Conservation (phyloP, 1,139 yeast genomes). For the Diutina sp. region DNA sequence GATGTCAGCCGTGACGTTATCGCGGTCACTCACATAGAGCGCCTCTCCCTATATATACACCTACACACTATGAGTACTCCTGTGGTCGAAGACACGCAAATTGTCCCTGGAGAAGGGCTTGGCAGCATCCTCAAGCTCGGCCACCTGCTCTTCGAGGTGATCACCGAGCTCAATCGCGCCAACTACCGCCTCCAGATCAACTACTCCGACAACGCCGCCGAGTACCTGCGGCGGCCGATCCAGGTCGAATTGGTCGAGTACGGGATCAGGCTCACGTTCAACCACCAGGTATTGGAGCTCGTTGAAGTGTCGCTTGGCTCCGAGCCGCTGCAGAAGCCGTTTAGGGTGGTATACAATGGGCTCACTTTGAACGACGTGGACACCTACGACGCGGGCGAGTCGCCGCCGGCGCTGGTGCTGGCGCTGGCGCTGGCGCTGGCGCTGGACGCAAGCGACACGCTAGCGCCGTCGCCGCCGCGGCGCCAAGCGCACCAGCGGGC, state of each 20-base stretch:
- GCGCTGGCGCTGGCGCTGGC: background rate
- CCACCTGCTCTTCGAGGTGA: constrained; percentile 6
- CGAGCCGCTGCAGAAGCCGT: constrained; percentile 1
- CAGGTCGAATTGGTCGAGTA: constrained; percentile 16
- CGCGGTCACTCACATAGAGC: too few relatives aligned
- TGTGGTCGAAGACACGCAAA: background rate
- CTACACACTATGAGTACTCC: background rate
- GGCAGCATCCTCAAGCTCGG: constrained; percentile 4
- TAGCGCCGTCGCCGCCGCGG: background rate
- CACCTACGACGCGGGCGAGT: background rate
- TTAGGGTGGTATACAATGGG: constrained; percentile 21
- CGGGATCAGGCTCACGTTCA: constrained; percentile 29
- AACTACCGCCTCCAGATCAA: constrained; percentile 8
- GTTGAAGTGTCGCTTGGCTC: constrained; percentile 30
- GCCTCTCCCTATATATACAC: background rate
- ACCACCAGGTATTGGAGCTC: constrained; percentile 28
- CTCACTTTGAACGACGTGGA: constrained; percentile 15
- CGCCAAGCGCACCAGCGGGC: constrained; percentile 4
- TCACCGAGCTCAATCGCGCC: constrained; percentile 3
- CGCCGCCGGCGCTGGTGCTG: background rate
- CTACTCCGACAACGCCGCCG: constrained; percentile 5
- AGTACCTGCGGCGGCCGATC: constrained; percentile 19
- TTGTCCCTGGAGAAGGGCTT: background rate
- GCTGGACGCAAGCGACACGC: constrained; percentile 3
- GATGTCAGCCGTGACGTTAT: too few relatives aligned